Conservation (phyloP, 345 rosid genomes). For the Boechera retrofracta region DNA sequence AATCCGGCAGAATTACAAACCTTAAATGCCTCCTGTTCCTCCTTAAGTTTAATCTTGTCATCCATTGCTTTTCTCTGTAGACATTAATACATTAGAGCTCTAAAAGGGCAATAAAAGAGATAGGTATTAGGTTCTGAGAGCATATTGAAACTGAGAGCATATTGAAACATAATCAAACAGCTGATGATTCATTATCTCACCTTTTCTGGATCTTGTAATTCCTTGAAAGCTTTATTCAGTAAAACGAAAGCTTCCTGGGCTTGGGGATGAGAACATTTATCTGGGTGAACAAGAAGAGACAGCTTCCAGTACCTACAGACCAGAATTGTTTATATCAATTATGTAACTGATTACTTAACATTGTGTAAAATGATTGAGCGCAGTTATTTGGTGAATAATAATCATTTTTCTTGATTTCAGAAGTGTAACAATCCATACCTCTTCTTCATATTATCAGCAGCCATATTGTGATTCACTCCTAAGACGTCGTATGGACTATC, state of each 20-base stretch:
- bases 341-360: slow-evolving; percentile 2
- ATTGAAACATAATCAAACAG: not conserved
- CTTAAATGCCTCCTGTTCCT: slow-evolving; percentile 87
- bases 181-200: slow-evolving; percentile 45
- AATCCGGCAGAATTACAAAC: slow-evolving; percentile 49
- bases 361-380: not conserved
- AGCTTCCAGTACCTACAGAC: slow-evolving; percentile 85
- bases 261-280: slow-evolving; percentile 97
- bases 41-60: slow-evolving; percentile 86
- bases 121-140: slow-evolving; percentile 14
- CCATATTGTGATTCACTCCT: slow-evolving; percentile 75
- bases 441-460: slow-evolving; percentile 82
- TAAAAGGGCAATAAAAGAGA: slow-evolving; percentile 14
- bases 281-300: slow-evolving; percentile 94
- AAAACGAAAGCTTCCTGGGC: slow-evolving; percentile 86
- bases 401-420: slow-evolving; percentile 9
- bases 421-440: slow-evolving; percentile 53
- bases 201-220: slow-evolving; percentile 93
- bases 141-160: not conserved
- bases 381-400: not conserved
- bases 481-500: slow-evolving; percentile 78
- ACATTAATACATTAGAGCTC: slow-evolving; percentile 22
- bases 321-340: slow-evolving; percentile 15
- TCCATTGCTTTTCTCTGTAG: slow-evolving; percentile 84
- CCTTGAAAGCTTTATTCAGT: slow-evolving; percentile 89